Base-by-base conservation (phyloP, 768 basidiomycete genomes). In the Tricholoma flavovirens region DNA sequence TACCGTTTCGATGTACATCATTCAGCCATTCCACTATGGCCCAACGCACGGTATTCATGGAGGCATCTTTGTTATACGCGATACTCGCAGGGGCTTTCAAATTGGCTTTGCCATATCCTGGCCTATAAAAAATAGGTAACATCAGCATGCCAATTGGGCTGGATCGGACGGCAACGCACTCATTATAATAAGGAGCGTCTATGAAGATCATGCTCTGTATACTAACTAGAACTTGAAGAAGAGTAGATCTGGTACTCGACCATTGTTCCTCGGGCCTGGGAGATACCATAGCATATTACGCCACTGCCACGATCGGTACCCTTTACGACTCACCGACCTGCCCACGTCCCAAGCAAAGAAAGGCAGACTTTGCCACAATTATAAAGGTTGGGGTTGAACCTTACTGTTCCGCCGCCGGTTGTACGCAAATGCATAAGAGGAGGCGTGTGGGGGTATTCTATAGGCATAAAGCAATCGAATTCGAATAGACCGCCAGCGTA, bases 181-280 rank as follows among this genome's bases (percentile, higher is more conserved):
- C 82, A 60, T 83, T 84, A 67, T 76, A 83, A 62, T 76, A 84
- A 2, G 81, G 80, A 11, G 73, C 59, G 35, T 83, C 80, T 19
- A 80, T 73, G 32, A 82, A 66, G 56, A 82, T 83, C 80, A 82
- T 83, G 64, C 77, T 77, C 64, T 82, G 82, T 22, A 83, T 81
- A 53, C 78, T 80, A 32, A 84, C 77, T 15, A 83, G 67, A 15
- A 82, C 80, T 64, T 83, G 82, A 35, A 83, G 68, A 19, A 83
- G 65, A 8, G 81, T 83, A n/a, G 79, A 81, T 51, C 76, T 76
- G 43, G 69, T 63, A 4, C 46, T 48, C 7, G 68, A 69, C 81
- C 81, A 83, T 62, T 78, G 66, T 64, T 71, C 71, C 57, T 71
- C 70, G 50, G 69, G 68, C 2, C 71, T 72, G 54, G 49, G 26